Conservation (phyloP, 192 early-diverging fungal genomes). For the Diversispora epigaea region DNA sequence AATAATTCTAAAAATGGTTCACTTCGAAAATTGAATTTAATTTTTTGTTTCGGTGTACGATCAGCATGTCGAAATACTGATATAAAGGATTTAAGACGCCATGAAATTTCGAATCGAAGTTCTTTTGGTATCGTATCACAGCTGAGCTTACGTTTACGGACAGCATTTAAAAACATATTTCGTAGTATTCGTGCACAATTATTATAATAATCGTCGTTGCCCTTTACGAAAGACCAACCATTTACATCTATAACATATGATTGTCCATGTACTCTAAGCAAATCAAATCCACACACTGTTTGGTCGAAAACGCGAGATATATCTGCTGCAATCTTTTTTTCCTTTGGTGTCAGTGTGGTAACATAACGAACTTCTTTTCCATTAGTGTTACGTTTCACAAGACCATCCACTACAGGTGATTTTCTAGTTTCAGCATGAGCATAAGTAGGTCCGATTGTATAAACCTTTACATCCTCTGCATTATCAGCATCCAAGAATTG, state of each 20-base stretch:
- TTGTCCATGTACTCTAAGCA: conserved; percentile 76
- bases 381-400: conserved; percentile 91
- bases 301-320: conserved; percentile 87
- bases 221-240: conserved; percentile 99
- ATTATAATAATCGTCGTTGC: conserved; percentile 90
- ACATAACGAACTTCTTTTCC: conserved; percentile 97
- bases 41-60: conserved; percentile 96
- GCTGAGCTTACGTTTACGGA: conserved; percentile 56
- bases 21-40: conserved; percentile 80
- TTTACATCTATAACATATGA: conserved; percentile 98
- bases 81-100: conserved; percentile 91
- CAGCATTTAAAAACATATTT: conserved; percentile 72
- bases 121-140: conserved; percentile 52
- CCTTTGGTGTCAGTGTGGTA: conserved; percentile 73
- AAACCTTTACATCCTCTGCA: conserved; percentile 96
- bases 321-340: conserved; percentile 72
- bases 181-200: conserved; percentile 75
- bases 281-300: conserved; percentile 93
- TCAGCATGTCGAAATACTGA: conserved; percentile 94
- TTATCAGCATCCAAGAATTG: conserved; percentile 93
- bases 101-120: conserved; percentile 74
- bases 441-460: conserved; percentile 88
- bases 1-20: conserved; percentile 72
- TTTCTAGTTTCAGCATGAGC: conserved; percentile 93
- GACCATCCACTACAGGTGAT: conserved; percentile 93